Evolutionary conservation across 2,329 filamentous ascomycete species (phyloP).

Genomic region (Aspergillus pseudoviridinutans): DNA sequence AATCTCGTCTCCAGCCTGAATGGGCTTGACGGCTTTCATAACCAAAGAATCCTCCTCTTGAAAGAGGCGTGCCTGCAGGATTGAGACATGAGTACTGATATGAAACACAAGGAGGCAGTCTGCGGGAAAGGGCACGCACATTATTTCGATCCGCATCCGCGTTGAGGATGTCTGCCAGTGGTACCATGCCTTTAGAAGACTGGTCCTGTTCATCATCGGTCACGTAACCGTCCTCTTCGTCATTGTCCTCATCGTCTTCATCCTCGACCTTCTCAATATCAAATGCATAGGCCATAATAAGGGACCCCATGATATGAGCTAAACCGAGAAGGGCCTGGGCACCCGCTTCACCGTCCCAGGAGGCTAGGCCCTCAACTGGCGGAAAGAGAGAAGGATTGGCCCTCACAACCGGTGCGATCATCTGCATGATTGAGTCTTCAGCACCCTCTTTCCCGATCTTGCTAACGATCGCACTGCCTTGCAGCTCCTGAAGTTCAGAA

Average conservation of each 20-base stretch:
- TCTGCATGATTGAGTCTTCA: slow-evolving; percentile 62
- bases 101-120: neutral
- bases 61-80: slow-evolving; percentile 52
- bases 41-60: slow-evolving; percentile 59
- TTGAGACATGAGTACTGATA: slow-evolving; percentile 1
- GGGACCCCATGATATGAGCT: slow-evolving; percentile 78
- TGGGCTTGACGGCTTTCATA: slow-evolving; percentile 67
- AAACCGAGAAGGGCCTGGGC: slow-evolving; percentile 49
- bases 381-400: slow-evolving; percentile 42
- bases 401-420: slow-evolving; percentile 51
- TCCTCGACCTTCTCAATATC: slow-evolving; percentile 64
- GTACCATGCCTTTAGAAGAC: slow-evolving; percentile 78
- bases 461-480: slow-evolving; percentile 69
- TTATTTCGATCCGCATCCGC: slow-evolving; percentile 81
- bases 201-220: slow-evolving; percentile 65
- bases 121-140: slow-evolving; percentile 39
- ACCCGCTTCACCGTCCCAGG: slow-evolving; percentile 36
- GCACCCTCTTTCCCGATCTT: slow-evolving; percentile 74
- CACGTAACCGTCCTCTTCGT: slow-evolving; percentile 44
- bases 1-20: slow-evolving; percentile 69
- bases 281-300: slow-evolving; percentile 91
- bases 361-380: slow-evolving; percentile 35
- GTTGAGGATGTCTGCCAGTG: slow-evolving; percentile 85
- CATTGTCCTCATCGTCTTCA: slow-evolving; percentile 51
- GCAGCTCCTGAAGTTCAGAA: slow-evolving; percentile 65